Percentiles rank a stretch among this genome's conserved stretches.
Conservation (phyloP, 192 early-diverging fungal genomes). For the Spinellus fusiger region DNA sequence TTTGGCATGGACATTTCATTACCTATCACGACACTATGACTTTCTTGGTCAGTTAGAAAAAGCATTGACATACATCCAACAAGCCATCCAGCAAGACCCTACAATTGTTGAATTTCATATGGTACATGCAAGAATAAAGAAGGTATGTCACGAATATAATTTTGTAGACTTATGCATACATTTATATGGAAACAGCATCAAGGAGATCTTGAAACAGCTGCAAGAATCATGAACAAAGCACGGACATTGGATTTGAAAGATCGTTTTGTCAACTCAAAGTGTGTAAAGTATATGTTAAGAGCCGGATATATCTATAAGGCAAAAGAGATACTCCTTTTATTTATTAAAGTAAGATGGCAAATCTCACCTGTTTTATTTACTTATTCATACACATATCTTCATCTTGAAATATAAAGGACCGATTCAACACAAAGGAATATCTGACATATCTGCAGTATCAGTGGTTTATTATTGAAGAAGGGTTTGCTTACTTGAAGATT, state of each 20-base stretch:
- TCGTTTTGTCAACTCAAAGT: slow-evolving; percentile 87
- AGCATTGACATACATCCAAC: slow-evolving; percentile 70
- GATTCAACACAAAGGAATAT: slow-evolving; percentile 59
- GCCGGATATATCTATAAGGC: slow-evolving; percentile 70
- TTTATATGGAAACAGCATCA: slow-evolving; percentile 49
- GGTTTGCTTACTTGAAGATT: slow-evolving; percentile 56
- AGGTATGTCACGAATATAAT: slow-evolving; percentile 40
- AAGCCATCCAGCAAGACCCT: slow-evolving; percentile 75
- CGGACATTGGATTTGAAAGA: slow-evolving; percentile 86
- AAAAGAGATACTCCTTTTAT: slow-evolving; percentile 71
- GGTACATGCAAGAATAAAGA: slow-evolving; percentile 85
- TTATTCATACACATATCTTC: slow-evolving; percentile 5
- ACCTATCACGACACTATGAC: slow-evolving; percentile 83
- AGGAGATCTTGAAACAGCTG: slow-evolving; percentile 64
- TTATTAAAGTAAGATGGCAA: slow-evolving; percentile 51
- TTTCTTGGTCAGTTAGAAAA: slow-evolving; percentile 54
- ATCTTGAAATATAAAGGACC: slow-evolving; percentile 1
- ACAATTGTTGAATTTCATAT: slow-evolving; percentile 83
- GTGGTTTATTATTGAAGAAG: slow-evolving; percentile 80
- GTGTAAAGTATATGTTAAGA: slow-evolving; percentile 85
- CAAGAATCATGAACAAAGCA: slow-evolving; percentile 72
- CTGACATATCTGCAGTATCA: slow-evolving; percentile 82
- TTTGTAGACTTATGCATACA: background rate
- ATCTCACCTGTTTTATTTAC: background rate
- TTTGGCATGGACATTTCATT: slow-evolving; percentile 79